Evolutionary conservation across 2,329 filamentous ascomycete species (phyloP).

Genomic region (Apiospora phragmitis): DNA sequence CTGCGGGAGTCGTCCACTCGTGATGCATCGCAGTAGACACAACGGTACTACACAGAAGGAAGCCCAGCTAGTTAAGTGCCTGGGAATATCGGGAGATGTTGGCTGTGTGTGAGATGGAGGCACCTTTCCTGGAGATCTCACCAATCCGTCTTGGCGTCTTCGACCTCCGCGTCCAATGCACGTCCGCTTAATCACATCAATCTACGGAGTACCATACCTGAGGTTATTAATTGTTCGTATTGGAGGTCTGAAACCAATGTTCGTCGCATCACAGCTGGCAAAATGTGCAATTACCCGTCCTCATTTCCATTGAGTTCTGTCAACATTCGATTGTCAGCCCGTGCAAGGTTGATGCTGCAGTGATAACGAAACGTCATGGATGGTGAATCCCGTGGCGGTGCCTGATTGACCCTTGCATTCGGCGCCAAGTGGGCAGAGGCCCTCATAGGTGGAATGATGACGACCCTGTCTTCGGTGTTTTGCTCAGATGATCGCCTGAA

Average conservation of each 20-base stretch:
- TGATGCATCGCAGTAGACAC: too few relatives aligned
- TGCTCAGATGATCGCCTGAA: neutral
- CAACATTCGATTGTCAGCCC: neutral
- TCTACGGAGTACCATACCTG: too few relatives aligned
- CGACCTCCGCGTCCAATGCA: too few relatives aligned
- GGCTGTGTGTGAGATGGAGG: too few relatives aligned
- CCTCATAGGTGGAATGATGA: neutral
- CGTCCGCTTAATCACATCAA: too few relatives aligned
- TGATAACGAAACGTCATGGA: neutral
- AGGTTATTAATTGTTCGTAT: neutral
- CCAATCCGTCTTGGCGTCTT: too few relatives aligned
- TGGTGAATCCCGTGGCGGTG: neutral
- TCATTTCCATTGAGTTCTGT: neutral
- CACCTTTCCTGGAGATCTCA: too few relatives aligned
- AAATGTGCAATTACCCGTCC: neutral
- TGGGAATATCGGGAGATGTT: too few relatives aligned
- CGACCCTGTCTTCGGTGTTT: neutral
- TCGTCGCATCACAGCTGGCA: neutral
- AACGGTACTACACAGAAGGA: too few relatives aligned
- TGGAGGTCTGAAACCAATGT: neutral
- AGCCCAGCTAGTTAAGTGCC: too few relatives aligned
- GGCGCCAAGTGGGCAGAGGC: neutral
- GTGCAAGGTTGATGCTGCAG: too few relatives aligned
- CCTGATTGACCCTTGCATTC: neutral
- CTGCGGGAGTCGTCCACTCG: too few relatives aligned